Evolutionary conservation across 306 rosid genomes (phyloP).

Genomic region (Abrus precatorius): DNA sequence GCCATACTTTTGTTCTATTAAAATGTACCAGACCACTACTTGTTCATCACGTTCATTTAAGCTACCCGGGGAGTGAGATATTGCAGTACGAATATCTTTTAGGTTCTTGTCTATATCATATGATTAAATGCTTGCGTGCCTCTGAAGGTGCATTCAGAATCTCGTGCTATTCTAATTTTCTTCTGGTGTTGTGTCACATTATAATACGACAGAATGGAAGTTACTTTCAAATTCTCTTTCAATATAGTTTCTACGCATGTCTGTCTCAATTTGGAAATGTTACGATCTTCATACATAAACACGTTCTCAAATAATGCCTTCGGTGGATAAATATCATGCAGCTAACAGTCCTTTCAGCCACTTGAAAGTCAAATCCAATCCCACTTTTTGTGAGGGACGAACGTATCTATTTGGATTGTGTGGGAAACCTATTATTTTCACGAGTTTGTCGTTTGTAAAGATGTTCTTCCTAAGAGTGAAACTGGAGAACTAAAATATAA

Average conservation of each 20-base stretch:
- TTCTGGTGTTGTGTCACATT: constrained; percentile 38
- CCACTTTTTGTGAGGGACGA: not conserved
- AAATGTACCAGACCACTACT: not conserved
- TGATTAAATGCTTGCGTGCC: constrained; percentile 34
- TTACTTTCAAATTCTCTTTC: constrained; percentile 44
- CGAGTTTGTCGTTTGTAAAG: not conserved
- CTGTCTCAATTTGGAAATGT: constrained; percentile 29
- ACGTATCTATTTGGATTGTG: constrained; percentile 3
- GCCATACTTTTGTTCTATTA: not conserved
- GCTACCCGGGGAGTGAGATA: not conserved
- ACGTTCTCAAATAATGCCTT: constrained; percentile 37
- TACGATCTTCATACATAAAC: constrained; percentile 9
- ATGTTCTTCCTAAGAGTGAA: constrained; percentile 10
- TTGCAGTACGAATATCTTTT: not conserved
- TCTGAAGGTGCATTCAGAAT: constrained; percentile 14
- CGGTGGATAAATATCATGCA: constrained; percentile 28
- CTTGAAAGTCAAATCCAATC: constrained; percentile 1
- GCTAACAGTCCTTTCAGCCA: constrained; percentile 29
- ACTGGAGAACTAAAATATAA: not conserved
- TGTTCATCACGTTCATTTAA: not conserved
- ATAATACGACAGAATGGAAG: constrained; percentile 35
- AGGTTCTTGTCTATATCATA: constrained; percentile 39
- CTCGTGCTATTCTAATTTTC: constrained; percentile 11
- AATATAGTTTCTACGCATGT: not conserved
- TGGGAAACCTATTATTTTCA: not conserved